A percentile compares a stretch with the other conserved stretches of the same genome.
phyloP scores from a whole-genome alignment of 345 rosid species.

The Corymbia maculata region DNA sequence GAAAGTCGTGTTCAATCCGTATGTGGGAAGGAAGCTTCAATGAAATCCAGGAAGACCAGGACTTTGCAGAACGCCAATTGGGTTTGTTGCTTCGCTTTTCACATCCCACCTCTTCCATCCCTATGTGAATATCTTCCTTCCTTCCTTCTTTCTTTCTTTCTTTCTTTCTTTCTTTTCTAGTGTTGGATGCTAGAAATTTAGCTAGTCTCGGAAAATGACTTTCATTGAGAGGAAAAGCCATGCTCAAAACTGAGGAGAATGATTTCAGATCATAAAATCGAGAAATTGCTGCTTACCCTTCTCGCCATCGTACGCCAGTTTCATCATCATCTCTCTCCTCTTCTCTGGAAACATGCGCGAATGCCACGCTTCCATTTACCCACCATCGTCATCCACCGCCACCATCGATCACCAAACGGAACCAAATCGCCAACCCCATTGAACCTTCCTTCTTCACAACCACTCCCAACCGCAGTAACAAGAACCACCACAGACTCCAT shows the following conservation, averaged over 20 bases:
- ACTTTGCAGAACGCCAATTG: not conserved
- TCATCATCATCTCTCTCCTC: not conserved
- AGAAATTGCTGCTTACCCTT: not conserved
- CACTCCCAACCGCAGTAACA: not conserved
- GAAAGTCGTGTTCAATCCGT: not conserved
- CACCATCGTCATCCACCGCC: not conserved
- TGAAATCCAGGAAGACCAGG: not conserved
- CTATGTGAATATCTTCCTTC: not conserved
- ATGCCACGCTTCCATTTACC: not conserved
- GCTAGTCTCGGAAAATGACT: not conserved
- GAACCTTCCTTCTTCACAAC: not conserved
- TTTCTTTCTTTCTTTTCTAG: not conserved
- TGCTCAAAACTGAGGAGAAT: not conserved
- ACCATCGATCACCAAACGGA: fast-evolving
- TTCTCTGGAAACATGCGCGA: not conserved
- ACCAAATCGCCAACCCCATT: not conserved
- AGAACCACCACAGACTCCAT: not conserved
- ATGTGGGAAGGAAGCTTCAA: not conserved
- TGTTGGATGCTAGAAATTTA: not conserved
- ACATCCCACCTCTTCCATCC: not conserved
- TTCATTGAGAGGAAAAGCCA: not conserved
- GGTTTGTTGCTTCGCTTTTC: not conserved
- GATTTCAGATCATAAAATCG: not conserved
- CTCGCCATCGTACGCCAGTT: not conserved
- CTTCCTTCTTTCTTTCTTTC: not conserved